phyloP scores from a whole-genome alignment of 139 green algal species.

The Coelastrella sp. region DNA sequence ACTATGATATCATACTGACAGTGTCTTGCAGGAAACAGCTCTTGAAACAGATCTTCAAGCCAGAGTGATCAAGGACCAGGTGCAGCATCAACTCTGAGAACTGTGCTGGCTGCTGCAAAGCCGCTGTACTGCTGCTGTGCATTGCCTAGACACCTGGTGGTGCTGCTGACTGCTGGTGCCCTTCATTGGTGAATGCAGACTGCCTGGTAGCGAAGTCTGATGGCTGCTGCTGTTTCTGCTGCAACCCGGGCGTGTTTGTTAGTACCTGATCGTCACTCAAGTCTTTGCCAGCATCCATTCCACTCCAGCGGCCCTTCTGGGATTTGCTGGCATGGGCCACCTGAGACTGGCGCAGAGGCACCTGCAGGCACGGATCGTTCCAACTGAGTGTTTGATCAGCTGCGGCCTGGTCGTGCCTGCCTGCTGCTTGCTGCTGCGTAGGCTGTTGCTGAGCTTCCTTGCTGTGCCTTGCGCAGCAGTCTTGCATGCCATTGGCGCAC shows the following conservation, averaged over 20 bases:
- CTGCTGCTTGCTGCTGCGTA: neutral
- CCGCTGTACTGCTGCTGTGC: too few relatives aligned
- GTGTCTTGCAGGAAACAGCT: too few relatives aligned
- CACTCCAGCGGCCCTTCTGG: slow-evolving; percentile 84
- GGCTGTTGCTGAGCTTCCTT: neutral
- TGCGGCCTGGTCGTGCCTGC: too few relatives aligned
- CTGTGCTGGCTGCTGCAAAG: too few relatives aligned
- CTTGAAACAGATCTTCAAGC: too few relatives aligned
- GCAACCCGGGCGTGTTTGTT: neutral
- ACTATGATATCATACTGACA: too few relatives aligned
- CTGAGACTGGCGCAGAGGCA: slow-evolving; percentile 23
- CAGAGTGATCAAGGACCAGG: too few relatives aligned
- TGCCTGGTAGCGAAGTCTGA: neutral
- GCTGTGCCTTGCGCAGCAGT: neutral
- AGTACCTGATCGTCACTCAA: slow-evolving; percentile 92
- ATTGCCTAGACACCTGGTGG: too few relatives aligned
- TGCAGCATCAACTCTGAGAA: too few relatives aligned
- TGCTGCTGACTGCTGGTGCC: too few relatives aligned
- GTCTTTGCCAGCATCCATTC: slow-evolving; percentile 90
- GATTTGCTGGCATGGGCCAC: slow-evolving; percentile 25
- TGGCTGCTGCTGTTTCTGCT: neutral
- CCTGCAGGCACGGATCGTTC: neutral
- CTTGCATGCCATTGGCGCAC: neutral
- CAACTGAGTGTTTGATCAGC: too few relatives aligned
- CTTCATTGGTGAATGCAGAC: too few relatives aligned